These are phyloP conservation scores for Leccinum fibrillosum DNA, from an alignment of 768 basidiomycete genomes.

Conservation along the genomic window DNA sequence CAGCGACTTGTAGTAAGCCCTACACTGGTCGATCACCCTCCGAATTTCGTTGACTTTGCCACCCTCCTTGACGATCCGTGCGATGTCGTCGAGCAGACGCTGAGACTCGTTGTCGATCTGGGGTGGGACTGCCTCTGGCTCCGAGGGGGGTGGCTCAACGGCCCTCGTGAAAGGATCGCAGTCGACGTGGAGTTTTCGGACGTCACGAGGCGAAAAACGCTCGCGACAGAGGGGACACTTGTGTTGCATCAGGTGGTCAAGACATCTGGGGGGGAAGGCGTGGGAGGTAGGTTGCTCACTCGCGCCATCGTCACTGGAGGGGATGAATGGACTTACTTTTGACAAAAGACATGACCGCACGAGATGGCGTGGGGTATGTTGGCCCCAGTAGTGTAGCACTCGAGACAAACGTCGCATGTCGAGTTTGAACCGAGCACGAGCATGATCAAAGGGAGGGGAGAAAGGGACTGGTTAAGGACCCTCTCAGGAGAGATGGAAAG, in stretches of 20 bases:
- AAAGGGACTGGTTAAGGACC: constrained; percentile 36
- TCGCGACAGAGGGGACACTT: constrained; percentile 65
- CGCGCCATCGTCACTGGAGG: constrained; percentile 12
- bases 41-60: constrained; percentile 49
- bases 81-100: constrained; percentile 52
- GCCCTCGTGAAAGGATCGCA: constrained; percentile 44
- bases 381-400: constrained; percentile 49
- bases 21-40: constrained; percentile 50
- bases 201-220: constrained; percentile 43
- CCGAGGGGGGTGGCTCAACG: constrained; percentile 22
- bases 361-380: constrained; percentile 62
- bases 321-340: constrained; percentile 30
- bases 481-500: constrained; percentile 11
- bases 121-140: constrained; percentile 17
- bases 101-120: constrained; percentile 43
- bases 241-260: constrained; percentile 45
- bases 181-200: constrained; percentile 54
- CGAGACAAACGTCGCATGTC: constrained; percentile 74
- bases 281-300: neutral
- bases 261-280: constrained; percentile 41
- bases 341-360: constrained; percentile 74
- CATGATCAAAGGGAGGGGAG: constrained; percentile 41
- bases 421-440: constrained; percentile 62
- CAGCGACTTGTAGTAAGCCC: constrained; percentile 43
- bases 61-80: constrained; percentile 52